These are phyloP conservation scores for Juglanconis juglandina DNA, from an alignment of 2,329 filamentous ascomycete genomes.

Conservation along the genomic window DNA sequence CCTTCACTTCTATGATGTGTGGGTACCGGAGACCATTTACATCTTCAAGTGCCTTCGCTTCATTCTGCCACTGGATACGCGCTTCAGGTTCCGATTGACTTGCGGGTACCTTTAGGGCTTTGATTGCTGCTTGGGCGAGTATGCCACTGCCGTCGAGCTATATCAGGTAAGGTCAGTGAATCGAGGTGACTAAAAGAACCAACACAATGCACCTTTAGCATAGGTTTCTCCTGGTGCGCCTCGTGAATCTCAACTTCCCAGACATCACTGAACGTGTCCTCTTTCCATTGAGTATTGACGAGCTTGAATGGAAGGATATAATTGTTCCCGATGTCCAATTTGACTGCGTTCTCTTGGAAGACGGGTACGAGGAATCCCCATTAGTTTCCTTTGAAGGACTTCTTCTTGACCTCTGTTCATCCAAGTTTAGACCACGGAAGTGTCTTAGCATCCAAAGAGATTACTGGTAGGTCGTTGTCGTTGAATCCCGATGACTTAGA, in stretches of 20 bases:
- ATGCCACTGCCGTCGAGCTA: background rate
- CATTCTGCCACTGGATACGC: background rate
- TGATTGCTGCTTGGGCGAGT: background rate
- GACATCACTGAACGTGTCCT: background rate
- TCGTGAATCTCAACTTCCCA: constrained; percentile 4
- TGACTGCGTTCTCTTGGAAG: background rate
- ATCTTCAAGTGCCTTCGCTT: background rate
- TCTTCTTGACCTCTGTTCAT: background rate
- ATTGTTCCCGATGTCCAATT: background rate
- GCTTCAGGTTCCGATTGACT: background rate
- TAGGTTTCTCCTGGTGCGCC: background rate
- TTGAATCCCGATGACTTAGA: background rate
- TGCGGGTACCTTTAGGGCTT: background rate
- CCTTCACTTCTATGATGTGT: background rate
- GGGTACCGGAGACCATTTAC: background rate
- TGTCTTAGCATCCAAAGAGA: background rate
- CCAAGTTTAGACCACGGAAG: background rate
- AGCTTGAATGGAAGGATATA: background rate
- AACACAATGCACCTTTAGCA: background rate
- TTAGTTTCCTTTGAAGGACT: background rate
- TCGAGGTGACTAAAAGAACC: too few species aligned
- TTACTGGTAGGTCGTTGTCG: background rate
- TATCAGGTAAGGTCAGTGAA: background rate
- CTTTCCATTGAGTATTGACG: background rate
- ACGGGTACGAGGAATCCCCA: background rate